Evolutionary conservation across 164 flowering plant species (phyloP).

Genomic region (Tetrastigma voinierianum): DNA sequence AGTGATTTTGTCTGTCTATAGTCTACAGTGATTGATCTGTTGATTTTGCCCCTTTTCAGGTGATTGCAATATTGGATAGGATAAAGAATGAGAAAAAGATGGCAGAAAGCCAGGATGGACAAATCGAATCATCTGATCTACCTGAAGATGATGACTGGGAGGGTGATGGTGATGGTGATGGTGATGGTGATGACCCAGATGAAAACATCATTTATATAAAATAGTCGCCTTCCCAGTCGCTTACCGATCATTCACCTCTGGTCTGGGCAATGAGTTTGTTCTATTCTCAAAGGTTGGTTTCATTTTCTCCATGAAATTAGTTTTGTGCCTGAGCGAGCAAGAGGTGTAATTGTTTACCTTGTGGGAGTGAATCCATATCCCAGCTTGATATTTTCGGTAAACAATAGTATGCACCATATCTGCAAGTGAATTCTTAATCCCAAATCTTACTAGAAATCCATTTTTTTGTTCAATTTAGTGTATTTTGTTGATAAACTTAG

Average conservation of each 20-base stretch:
- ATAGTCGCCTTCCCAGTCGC: slow-evolving; percentile 24
- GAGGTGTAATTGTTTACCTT: too few species aligned
- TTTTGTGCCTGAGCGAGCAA: too few species aligned
- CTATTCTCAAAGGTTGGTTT: too few species aligned
- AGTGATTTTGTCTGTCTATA: not conserved
- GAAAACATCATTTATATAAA: slow-evolving; percentile 78
- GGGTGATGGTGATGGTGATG: too few species aligned
- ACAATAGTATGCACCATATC: too few species aligned
- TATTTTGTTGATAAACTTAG: too few species aligned
- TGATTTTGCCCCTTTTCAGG: slow-evolving; percentile 42
- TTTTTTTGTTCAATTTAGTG: too few species aligned
- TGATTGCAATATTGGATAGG: slow-evolving; percentile 81
- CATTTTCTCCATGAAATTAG: too few species aligned
- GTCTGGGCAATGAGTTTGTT: not conserved
- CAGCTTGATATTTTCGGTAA: too few species aligned
- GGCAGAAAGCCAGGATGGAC: slow-evolving; percentile 16
- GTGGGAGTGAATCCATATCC: too few species aligned
- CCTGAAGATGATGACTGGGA: slow-evolving; percentile 65
- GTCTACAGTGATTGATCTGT: slow-evolving; percentile 1
- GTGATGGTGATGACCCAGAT: slow-evolving; percentile 55
- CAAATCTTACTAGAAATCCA: too few species aligned
- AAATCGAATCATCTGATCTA: slow-evolving; percentile 31
- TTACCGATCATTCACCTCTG: not conserved
- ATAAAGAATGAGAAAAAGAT: slow-evolving; percentile 58
- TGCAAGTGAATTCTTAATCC: too few species aligned